These are phyloP conservation scores for Tuber microsphaerosporum DNA, from an alignment of 495 filamentous ascomycete species.

Conservation along the genomic window DNA sequence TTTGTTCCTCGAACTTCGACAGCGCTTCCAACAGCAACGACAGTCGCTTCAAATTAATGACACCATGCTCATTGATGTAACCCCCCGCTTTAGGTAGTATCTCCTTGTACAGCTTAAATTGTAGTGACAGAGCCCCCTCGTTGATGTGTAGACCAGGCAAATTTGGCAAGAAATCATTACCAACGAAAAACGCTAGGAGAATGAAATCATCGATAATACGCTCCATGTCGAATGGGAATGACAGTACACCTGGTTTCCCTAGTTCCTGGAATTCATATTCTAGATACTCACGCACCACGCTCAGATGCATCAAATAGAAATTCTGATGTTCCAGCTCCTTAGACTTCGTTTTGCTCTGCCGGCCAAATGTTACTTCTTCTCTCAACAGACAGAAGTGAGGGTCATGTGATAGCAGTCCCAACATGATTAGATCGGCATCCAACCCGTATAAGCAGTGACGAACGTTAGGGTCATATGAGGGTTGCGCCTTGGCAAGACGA, in stretches of 20 bases:
- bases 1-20: slow-evolving; percentile 74
- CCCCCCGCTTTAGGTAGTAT: slow-evolving; percentile 80
- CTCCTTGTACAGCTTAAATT: slow-evolving; percentile 95
- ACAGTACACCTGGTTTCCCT: slow-evolving; percentile 64
- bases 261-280: slow-evolving; percentile 95
- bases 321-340: slow-evolving; percentile 98
- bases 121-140: slow-evolving; percentile 86
- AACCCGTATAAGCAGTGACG: slow-evolving; percentile 96
- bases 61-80: slow-evolving; percentile 92
- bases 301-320: slow-evolving; percentile 95
- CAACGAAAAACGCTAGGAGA: slow-evolving; percentile 98
- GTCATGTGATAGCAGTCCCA: slow-evolving; percentile 92
- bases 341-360: slow-evolving; percentile 72
- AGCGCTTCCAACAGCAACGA: slow-evolving; percentile 74
- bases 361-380: slow-evolving; percentile 96
- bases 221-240: slow-evolving; percentile 86
- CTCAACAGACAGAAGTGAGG: slow-evolving; percentile 95
- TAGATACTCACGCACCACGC: slow-evolving; percentile 93
- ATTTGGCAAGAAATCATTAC: slow-evolving; percentile 98
- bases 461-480: slow-evolving; percentile 86
- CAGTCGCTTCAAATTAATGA: slow-evolving; percentile 77
- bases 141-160: slow-evolving; percentile 96
- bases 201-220: slow-evolving; percentile 98
- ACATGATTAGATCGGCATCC: slow-evolving; percentile 97
- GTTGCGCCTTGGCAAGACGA: slow-evolving; percentile 87